Base-by-base conservation (phyloP, 768 basidiomycete genomes). In the Tephrocybe sp. region DNA sequence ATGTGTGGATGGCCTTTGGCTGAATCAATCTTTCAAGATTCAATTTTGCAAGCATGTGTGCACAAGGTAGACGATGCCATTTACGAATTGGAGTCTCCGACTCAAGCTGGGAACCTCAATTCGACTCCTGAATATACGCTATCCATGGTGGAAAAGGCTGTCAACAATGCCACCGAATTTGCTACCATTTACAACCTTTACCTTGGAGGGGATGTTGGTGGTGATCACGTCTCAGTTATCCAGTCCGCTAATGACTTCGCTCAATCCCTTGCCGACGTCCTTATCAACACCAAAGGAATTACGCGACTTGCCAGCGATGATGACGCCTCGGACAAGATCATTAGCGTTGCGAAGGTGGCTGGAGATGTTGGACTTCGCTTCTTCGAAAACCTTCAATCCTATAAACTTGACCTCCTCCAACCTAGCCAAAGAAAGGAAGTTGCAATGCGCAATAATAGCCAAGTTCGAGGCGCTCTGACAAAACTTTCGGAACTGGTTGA, bases 91-190 rank as follows among this genome's bases (percentile, higher is more conserved):
- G 96, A 99, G 68, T 97, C 97, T 3, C 92, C 93, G 2, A 88
- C 90, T 32, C 91, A 93, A 60, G 88, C 89, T 4, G 97, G 96
- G 30, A 98, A 98, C 69, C 79, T 87, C 58, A 96, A 91, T 63
- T 92, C 96, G n/a, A 98, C 97, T 0, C 97, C 97, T 3, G 96
- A 98, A 65, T 98, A 98, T 66, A 96, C 94, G 1, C 75, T 98
- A 15, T 97, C 97, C 1, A 95, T 98, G 88, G 92, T 98, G 62
- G 97, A 99, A 68, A 98, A 98, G 71, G 88, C 93, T 1, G 73
- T 88, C 64, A 95, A 90, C 66, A 96, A 89, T 60, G 92, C 95
- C 13, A 98, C 86, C 39, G 96, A 99, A 62, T 98, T 99, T 61
- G 97, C 96, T 9, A 90, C 89, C 15, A 78, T 93, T 49, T 98